Conservation (phyloP, 495 filamentous ascomycete species). For the Usnea hakonensis region DNA sequence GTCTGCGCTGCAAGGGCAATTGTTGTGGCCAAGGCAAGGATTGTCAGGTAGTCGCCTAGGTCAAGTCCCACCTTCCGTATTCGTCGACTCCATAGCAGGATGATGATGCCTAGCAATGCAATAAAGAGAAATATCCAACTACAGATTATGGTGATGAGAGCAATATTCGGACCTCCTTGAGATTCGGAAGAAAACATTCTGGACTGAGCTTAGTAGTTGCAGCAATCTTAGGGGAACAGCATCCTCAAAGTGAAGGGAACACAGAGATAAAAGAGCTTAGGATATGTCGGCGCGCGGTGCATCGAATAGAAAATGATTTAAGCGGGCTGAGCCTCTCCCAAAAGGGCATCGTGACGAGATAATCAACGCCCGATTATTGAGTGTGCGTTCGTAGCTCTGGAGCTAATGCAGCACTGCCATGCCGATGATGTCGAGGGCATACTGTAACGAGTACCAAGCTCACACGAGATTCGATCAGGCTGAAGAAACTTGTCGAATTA, state of each 20-base stretch:
- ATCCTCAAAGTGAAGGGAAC: background rate
- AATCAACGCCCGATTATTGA: background rate
- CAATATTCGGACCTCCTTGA: constrained; percentile 2
- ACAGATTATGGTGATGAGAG: constrained; percentile 7
- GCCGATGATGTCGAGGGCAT: no score
- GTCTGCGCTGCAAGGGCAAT: background rate
- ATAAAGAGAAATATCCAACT: background rate
- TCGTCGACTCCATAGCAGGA: background rate
- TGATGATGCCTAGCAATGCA: background rate
- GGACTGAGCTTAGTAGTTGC: background rate
- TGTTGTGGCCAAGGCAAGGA: background rate
- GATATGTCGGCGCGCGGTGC: background rate
- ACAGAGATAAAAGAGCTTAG: background rate
- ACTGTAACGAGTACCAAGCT: no score
- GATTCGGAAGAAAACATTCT: background rate
- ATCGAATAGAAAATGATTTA: background rate
- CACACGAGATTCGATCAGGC: no score
- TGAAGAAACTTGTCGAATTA: no score
- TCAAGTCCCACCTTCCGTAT: background rate
- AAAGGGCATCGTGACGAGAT: background rate
- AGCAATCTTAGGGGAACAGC: background rate
- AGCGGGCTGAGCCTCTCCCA: background rate
- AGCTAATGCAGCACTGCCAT: background rate
- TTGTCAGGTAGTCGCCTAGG: background rate
- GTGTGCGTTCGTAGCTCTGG: background rate